These are phyloP conservation scores for Thecaphora thlaspeos DNA, from an alignment of 1,284 basidiomycete genomes.

Conservation along the genomic window DNA sequence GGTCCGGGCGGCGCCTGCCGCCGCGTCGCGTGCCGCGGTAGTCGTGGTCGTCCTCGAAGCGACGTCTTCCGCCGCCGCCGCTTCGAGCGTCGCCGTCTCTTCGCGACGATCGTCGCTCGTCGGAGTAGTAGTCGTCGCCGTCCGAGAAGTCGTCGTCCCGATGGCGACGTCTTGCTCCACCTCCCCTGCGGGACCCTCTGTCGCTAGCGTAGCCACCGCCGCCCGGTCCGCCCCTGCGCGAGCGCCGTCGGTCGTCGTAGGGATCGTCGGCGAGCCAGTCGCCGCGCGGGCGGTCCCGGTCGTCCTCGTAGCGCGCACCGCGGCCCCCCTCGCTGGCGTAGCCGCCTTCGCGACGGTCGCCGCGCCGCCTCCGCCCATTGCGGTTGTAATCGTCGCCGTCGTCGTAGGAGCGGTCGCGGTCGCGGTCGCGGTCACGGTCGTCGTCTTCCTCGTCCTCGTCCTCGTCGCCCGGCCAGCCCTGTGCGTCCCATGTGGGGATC, in stretches of 20 bases:
- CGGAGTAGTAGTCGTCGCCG: slow-evolving; percentile 17
- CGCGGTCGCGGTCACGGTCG: slow-evolving; percentile 7
- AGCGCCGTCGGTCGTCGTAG: slow-evolving; percentile 7
- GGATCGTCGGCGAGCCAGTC: slow-evolving; percentile 33
- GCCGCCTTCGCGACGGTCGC: slow-evolving; percentile 9
- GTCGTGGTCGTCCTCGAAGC: background rate
- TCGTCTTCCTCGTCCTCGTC: slow-evolving; percentile 21
- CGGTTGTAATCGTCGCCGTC: background rate
- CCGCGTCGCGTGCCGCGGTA: background rate
- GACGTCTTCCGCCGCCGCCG: background rate
- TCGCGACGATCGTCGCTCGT: slow-evolving; percentile 2
- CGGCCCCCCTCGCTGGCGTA: slow-evolving; percentile 24
- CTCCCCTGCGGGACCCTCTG: slow-evolving; percentile 8
- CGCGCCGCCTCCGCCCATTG: slow-evolving; percentile 12
- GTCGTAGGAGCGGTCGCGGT: slow-evolving; percentile 10
- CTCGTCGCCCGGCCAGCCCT: slow-evolving; percentile 47
- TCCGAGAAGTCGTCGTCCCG: slow-evolving; percentile 11
- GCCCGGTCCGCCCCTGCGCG: background rate
- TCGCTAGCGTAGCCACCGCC: slow-evolving; percentile 3
- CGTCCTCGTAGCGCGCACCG: slow-evolving; percentile 7
- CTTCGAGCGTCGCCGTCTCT: slow-evolving; percentile 1
- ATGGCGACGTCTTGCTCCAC: background rate
- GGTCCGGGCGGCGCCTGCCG: slow-evolving; percentile 3
- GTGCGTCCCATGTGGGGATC: slow-evolving; percentile 48
- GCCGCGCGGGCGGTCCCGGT: slow-evolving; percentile 5